Percentiles rank a stretch among this genome's conserved stretches.
Evolutionary conservation across 2,329 filamentous ascomycete species (phyloP).

Genomic region (Coniochaeta sp.): DNA sequence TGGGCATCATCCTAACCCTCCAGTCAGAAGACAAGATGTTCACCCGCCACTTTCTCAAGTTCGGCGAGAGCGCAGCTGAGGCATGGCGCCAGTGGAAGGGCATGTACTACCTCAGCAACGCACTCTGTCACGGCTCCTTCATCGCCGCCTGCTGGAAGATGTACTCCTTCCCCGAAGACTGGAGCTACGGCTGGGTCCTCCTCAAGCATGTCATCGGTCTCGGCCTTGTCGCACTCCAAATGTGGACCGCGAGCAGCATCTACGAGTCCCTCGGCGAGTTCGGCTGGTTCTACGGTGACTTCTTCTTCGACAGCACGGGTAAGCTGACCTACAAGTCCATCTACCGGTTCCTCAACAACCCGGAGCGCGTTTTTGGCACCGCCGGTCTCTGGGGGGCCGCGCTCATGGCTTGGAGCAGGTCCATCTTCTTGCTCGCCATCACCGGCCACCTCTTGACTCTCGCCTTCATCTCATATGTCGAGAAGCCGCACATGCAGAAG

Average conservation of each 20-base stretch:
- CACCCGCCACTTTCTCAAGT: constrained; percentile 97
- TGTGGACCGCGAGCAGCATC: constrained; percentile 90
- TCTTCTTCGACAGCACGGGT: constrained; percentile 86
- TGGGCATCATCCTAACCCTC: constrained; percentile 75
- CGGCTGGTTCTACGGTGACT: constrained; percentile 98
- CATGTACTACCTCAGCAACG: constrained; percentile 87
- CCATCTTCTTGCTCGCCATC: constrained; percentile 81
- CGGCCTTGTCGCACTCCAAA: constrained; percentile 74
- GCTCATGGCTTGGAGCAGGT: constrained; percentile 82
- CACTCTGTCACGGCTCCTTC: constrained; percentile 83
- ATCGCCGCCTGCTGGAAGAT: constrained; percentile 93
- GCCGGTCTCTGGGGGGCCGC: constrained; percentile 95
- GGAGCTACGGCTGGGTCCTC: constrained; percentile 77
- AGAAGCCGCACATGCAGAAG: constrained; percentile 97
- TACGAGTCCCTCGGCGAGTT: constrained; percentile 96
- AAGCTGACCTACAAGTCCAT: constrained; percentile 96
- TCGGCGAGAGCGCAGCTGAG: constrained; percentile 81
- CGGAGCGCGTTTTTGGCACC: constrained; percentile 86
- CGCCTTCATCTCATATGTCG: constrained; percentile 84
- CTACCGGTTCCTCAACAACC: constrained; percentile 97
- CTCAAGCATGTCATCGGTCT: constrained; percentile 82
- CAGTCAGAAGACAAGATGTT: constrained; percentile 90
- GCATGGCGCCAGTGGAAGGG: constrained; percentile 98
- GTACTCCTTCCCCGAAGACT: constrained; percentile 81
- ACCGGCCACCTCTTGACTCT: constrained; percentile 80